Evolutionary conservation across 2,329 filamentous ascomycete species (phyloP), one percentile per base, ranked within the genome.

Genomic region (Trichophyton benhamiae): DNA sequence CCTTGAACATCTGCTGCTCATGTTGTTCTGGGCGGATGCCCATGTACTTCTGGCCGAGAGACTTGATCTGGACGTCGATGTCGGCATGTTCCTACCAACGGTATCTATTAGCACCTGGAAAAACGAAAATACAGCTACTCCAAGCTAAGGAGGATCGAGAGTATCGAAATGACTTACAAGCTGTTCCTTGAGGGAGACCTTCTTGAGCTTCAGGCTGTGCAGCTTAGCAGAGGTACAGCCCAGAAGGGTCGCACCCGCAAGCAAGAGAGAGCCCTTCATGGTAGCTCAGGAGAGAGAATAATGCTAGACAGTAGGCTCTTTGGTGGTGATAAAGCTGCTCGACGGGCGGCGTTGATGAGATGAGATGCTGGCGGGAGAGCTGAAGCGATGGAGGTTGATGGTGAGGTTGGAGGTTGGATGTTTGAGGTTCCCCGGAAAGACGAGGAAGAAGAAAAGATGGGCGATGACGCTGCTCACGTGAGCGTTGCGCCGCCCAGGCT

Each of bases 141-240:
- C 4, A 9, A 9, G 11, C 33, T 13, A 9, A 15, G 20, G 0
- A 52, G 22, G 11, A 44, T 63, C 9, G 9, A 44, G 15, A 44
- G 15, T 17, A 1, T 9, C 1, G 33, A 8, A 44, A 44, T 44
- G n/a, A 81, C 88, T 74, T 80, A 95, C 91, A 72, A 99, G 84
- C 80, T 97, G 94, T 76, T 97, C 89, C 58, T 86, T 83, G 63
- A 99, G 81, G 68, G 94, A 87, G 65, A 97, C 80, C 87, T 99
- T 99, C 83, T 96, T 88, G 72, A 99, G 87, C 83, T 95, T 94
- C 83, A 96, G 87, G 83, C 90, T 95, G 85, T 97, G 90, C 67
- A 96, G 82, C 71, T 86, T 90, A 17, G 90, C 92, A 73, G 88
- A 83, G 74, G 88, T 88, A 74, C 87, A 85, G 80, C 88, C 88